A percentile compares a stretch with the other conserved stretches of the same genome.
These are phyloP conservation scores for Ceratobasidium sp. DNA, from an alignment of 1,284 basidiomycete genomes.

Conservation along the genomic window DNA sequence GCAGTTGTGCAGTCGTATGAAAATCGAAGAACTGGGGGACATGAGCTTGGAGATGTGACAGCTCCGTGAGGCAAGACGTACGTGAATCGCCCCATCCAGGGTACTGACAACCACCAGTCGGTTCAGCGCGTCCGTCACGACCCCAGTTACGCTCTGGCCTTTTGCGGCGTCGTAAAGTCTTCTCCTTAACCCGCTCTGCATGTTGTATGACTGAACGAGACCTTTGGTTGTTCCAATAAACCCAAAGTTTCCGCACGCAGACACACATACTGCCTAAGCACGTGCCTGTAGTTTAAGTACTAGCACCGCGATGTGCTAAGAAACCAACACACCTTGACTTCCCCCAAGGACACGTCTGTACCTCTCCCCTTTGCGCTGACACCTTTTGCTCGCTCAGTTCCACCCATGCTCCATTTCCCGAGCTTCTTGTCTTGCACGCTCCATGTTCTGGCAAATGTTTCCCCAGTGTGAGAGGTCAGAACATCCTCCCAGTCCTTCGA, in stretches of 20 bases:
- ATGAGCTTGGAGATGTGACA: slow-evolving; percentile 10
- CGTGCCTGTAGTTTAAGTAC: not conserved
- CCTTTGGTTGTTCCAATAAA: slow-evolving; percentile 85
- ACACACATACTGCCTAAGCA: slow-evolving; percentile 83
- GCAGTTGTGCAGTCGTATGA: slow-evolving; percentile 78
- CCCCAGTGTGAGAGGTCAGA: slow-evolving; percentile 86
- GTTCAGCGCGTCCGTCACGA: slow-evolving; percentile 90
- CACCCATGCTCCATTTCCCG: slow-evolving; percentile 69
- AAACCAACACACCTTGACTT: slow-evolving; percentile 66
- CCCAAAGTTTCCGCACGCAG: slow-evolving; percentile 97
- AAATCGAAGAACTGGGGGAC: slow-evolving; percentile 93
- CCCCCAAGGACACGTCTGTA: slow-evolving; percentile 59
- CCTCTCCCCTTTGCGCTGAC: slow-evolving; percentile 46
- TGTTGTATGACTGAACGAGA: slow-evolving; percentile 88
- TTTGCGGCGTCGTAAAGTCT: slow-evolving; percentile 76
- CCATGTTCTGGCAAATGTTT: slow-evolving; percentile 86
- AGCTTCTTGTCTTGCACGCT: slow-evolving; percentile 82
- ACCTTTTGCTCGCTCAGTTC: slow-evolving; percentile 38
- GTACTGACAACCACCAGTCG: slow-evolving; percentile 83
- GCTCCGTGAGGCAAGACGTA: slow-evolving; percentile 58
- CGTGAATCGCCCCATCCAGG: slow-evolving; percentile 87
- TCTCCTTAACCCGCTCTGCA: slow-evolving; percentile 92
- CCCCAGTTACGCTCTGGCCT: slow-evolving; percentile 75
- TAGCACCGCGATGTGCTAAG: slow-evolving; percentile 36
- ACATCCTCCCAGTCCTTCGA: slow-evolving; percentile 99